Conservation (phyloP, 1,284 basidiomycete species). For the Serendipita sp. region DNA sequence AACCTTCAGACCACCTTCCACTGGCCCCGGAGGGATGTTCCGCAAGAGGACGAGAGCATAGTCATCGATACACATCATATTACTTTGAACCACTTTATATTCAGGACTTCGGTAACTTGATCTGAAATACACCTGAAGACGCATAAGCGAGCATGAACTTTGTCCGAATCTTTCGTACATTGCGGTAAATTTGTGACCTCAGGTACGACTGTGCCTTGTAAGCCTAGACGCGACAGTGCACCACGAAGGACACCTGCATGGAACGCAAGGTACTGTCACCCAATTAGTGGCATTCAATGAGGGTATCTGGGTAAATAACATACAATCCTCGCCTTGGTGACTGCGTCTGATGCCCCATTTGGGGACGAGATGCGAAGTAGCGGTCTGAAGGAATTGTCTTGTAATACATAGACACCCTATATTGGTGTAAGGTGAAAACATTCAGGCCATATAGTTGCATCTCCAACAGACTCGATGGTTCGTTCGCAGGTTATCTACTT, state of each 20-base stretch:
- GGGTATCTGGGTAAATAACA: slow-evolving; percentile 17
- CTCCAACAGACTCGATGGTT: slow-evolving; percentile 63
- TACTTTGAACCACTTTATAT: not conserved
- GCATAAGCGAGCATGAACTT: slow-evolving; percentile 6
- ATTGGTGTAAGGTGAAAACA: not conserved
- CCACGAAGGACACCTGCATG: slow-evolving; percentile 72
- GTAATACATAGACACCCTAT: slow-evolving; percentile 85
- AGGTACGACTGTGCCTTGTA: slow-evolving; percentile 55
- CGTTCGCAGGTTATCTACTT: slow-evolving; percentile 88
- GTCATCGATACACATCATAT: not conserved
- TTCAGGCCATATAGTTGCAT: not conserved
- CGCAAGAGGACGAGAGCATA: not conserved
- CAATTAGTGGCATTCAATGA: not conserved
- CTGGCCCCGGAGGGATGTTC: not conserved
- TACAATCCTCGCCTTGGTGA: slow-evolving; percentile 59
- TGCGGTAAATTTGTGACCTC: slow-evolving; percentile 73
- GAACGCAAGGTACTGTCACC: slow-evolving; percentile 56
- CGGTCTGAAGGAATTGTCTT: slow-evolving; percentile 82
- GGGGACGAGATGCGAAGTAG: slow-evolving; percentile 66
- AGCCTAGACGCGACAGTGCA: slow-evolving; percentile 64
- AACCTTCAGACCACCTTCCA: not conserved
- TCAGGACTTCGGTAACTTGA: slow-evolving; percentile 51
- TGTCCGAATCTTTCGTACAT: slow-evolving; percentile 36
- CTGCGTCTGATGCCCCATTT: slow-evolving; percentile 58
- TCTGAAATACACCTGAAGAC: slow-evolving; percentile 60